Base-by-base conservation (phyloP, 1,284 basidiomycete genomes). In the Irpex sp. region DNA sequence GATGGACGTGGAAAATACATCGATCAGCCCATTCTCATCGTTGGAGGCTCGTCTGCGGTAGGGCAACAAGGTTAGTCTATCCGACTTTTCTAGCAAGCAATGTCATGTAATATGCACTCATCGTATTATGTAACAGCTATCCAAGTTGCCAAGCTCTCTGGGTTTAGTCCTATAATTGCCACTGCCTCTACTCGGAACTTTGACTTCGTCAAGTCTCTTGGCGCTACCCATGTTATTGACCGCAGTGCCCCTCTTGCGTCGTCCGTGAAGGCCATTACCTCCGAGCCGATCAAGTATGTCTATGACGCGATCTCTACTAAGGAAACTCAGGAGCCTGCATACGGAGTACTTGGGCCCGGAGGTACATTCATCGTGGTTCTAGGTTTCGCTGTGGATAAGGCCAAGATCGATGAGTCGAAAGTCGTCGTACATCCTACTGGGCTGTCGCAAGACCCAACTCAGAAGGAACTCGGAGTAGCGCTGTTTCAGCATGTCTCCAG, bases 151-250 rank as follows among this genome's bases (percentile, higher is more conserved):
- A 81, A 76, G 65, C 66, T 82, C 35, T 79, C 82, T 0, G 85
- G 83, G 0, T 84, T 84, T 75, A 78, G 76, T 3, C 81, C 79
- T 0, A 83, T 87, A 62, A 80, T 87, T 58, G 73, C 82, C 5
- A 85, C 82, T 1, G 78, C 85, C 1, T 85, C 82, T 5, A 66
- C 68, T 9, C 77, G 76, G 64, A 79, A 86, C 65, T 65, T 70
- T 21, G 72, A 70, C 0, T 69, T 71, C 50, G 78, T 88, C 62
- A 81, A 80, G 67, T 72, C 75, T 0, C 73, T 84, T 21, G 86
- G 87, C 2, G 87, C 84, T 0, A 83, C 83, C 0, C 74, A 83
- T 50, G 74, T 84, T 57, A 70, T 88, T 59, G 81, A 85, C 63
- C 77, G 83, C 47, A 69, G 75, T 19, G 67, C 71, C 17, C 39